These are phyloP conservation scores for Choiromyces venosus DNA, from an alignment of 495 filamentous ascomycete species.

Conservation along the genomic window DNA sequence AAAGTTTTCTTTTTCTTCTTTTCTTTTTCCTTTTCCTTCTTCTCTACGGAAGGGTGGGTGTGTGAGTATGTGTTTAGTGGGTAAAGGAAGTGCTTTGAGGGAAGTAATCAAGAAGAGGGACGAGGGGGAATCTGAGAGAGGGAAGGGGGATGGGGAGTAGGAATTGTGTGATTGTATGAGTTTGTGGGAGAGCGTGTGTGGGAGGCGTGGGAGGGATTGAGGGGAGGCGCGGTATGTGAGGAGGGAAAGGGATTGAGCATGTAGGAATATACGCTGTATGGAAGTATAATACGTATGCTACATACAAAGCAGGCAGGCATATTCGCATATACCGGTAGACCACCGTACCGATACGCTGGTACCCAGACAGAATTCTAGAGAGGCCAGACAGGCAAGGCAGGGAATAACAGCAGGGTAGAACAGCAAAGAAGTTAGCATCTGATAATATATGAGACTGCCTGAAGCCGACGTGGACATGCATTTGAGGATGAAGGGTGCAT, in stretches of 20 bases:
- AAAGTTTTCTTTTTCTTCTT: not conserved
- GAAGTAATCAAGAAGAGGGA: not conserved
- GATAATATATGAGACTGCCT: not conserved
- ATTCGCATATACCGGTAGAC: not conserved
- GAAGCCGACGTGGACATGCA: conserved; percentile 1
- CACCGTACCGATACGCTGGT: not conserved
- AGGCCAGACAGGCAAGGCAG: not conserved
- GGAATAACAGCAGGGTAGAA: not conserved
- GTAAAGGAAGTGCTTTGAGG: not conserved
- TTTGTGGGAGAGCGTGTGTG: not conserved
- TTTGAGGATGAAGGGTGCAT: not conserved
- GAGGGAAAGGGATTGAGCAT: not conserved
- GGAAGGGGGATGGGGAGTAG: not conserved
- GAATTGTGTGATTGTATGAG: not conserved
- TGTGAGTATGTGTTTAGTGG: not conserved
- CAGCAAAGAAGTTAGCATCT: not conserved
- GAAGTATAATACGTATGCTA: not conserved
- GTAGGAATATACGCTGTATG: not conserved
- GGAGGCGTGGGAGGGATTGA: not conserved
- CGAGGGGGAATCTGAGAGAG: not conserved
- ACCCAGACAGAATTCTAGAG: not conserved
- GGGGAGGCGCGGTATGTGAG: not conserved
- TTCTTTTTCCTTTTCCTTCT: not conserved
- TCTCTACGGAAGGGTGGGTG: not conserved
- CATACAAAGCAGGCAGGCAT: not conserved